phyloP scores from a whole-genome alignment of 805 yeast genomes.

The Saccharomycopsis sp. region DNA sequence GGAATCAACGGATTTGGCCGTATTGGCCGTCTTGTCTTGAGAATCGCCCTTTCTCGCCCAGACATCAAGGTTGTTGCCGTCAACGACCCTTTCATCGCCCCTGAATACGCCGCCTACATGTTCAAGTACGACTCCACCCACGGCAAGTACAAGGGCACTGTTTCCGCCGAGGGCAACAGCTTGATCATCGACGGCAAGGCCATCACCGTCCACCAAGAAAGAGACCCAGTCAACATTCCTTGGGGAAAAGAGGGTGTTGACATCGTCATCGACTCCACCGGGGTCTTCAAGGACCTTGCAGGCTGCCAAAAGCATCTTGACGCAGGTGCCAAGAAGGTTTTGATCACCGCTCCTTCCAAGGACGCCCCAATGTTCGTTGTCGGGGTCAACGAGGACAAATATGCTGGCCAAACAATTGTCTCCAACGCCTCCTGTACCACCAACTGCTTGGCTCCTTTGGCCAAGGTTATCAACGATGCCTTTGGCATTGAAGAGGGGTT shows the following conservation, averaged over 20 bases:
- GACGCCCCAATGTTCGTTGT: conserved; percentile 94
- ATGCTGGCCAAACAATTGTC: conserved; percentile 65
- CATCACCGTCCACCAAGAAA: conserved; percentile 52
- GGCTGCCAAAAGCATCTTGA: conserved; percentile 79
- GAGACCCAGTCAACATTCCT: conserved; percentile 81
- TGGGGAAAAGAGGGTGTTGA: conserved; percentile 83
- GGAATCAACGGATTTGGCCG: conserved; percentile 74
- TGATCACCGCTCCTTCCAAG: conserved; percentile 89
- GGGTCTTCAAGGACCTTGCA: conserved; percentile 80
- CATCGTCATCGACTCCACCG: conserved; percentile 87
- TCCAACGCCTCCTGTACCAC: conserved; percentile 96
- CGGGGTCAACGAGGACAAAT: conserved; percentile 82
- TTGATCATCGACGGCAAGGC: conserved; percentile 41
- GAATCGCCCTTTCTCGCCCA: conserved; percentile 51
- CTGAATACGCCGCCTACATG: conserved; percentile 67
- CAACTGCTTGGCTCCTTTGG: conserved; percentile 91
- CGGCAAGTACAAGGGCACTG: conserved; percentile 56
- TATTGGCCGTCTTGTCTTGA: conserved; percentile 62
- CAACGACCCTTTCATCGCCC: conserved; percentile 64
- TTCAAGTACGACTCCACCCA: conserved; percentile 72
- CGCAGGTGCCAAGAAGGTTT: conserved; percentile 92
- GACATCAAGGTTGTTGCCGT: conserved; percentile 56
- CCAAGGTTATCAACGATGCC: conserved; percentile 79
- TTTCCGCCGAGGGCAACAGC: conserved; percentile 43
- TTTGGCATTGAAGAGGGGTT: conserved; percentile 88